Evolutionary conservation across 2,329 filamentous ascomycete species (phyloP), one percentile per base, ranked within the genome.

Genomic region (Colletotrichum plurivorum): DNA sequence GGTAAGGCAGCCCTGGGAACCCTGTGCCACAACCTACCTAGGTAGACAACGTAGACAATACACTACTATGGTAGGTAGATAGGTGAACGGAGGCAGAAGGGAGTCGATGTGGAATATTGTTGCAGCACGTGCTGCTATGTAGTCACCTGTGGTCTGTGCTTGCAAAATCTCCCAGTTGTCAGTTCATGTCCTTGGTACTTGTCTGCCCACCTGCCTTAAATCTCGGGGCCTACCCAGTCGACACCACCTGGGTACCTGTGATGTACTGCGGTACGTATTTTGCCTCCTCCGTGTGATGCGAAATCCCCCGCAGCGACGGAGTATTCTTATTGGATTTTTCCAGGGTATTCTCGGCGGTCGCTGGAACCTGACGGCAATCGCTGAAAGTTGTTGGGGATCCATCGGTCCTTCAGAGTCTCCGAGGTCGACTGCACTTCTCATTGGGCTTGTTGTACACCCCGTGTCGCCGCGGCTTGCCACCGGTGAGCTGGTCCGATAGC

Each of bases 321-420:
- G 31, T 36, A 36, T 15, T n/a, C 16, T n/a, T 15, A 39, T 20
- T 60, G 31, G 46, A 43, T n/a, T 52, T 20, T 48, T 62, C 49
- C 39, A 54, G 49, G 25, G 59, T 52, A 18, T 62, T 62, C 49
- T 62, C n/a, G 31, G 39, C 54, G 59, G 59, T 27, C 39, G 25
- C 31, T 31, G 39, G 25, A 39, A 54, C 12, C 39, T 6, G 20
- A 48, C 27, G 18, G 27, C 45, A 25, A 20, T 39, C 46, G 13
- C 16, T 16, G 20, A 18, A 53, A 22, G 31, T 43, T 52, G 49
- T 56, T 56, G 61, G 41, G 48, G 39, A 41, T 39, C 46, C 31
- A 20, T 62, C 59, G 59, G 59, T 22, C 43, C 61, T 66, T 69
- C 54, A 65, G 61, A 69, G 62, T 52, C 55, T 66, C 66, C 66